Conservation (phyloP, 805 yeast species). For the Sugiyamaella floridensis region DNA sequence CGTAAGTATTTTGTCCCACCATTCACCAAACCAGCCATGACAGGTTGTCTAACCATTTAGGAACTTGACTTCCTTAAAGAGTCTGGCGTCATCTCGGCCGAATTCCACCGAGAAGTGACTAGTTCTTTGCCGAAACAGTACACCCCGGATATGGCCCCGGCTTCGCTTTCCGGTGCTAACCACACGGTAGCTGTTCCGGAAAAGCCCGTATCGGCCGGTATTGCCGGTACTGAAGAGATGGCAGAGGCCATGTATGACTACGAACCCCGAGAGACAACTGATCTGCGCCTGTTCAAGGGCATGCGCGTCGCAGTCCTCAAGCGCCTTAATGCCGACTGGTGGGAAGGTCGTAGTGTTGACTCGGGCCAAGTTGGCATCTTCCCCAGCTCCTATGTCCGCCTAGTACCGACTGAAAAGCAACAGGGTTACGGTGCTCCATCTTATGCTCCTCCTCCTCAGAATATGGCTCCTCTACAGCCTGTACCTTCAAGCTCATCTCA, state of each 20-base stretch:
- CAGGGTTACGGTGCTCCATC: constrained; percentile 1
- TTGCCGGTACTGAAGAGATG: constrained; percentile 27
- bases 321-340: constrained; percentile 81
- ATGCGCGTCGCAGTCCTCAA: constrained; percentile 65
- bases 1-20: constrained; percentile 21
- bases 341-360: constrained; percentile 56
- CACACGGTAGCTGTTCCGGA: constrained; percentile 21
- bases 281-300: constrained; percentile 57
- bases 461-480: constrained; percentile 7
- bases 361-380: constrained; percentile 65
- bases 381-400: constrained; percentile 76
- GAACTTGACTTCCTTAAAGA: constrained; percentile 76
- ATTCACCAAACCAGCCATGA: too few species aligned
- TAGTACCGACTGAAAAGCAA: constrained; percentile 9
- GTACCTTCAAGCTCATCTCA: constrained; percentile 9
- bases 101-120: constrained; percentile 45
- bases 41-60: constrained; percentile 15
- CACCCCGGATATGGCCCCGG: constrained; percentile 44
- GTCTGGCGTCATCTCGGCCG: constrained; percentile 60
- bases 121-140: constrained; percentile 52
- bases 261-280: constrained; percentile 67
- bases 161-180: constrained; percentile 33
- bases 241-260: constrained; percentile 70
- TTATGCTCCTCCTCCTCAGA: constrained; percentile 19
- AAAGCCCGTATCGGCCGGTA: constrained; percentile 5